Conservation (phyloP, 441 rosid genomes). For the Caryocar brasiliense region DNA sequence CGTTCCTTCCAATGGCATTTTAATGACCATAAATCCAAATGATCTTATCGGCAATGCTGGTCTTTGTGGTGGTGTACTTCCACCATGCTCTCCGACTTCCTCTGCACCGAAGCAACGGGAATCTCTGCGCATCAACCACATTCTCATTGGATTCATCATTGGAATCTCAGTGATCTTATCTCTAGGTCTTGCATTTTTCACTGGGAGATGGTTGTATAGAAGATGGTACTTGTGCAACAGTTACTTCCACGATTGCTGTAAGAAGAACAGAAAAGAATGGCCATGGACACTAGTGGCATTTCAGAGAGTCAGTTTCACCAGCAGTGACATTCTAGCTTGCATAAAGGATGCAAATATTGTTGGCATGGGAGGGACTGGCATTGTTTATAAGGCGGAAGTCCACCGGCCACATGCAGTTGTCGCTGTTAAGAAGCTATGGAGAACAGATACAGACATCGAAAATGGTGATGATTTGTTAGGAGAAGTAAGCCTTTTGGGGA, state of each 20-base stretch:
- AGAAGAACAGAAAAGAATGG: slow-evolving; percentile 50
- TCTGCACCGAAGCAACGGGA: slow-evolving; percentile 12
- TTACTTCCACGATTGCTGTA: slow-evolving; percentile 33
- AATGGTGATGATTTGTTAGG: slow-evolving; percentile 37
- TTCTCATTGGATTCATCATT: slow-evolving; percentile 35
- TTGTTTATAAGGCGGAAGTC: slow-evolving; percentile 73
- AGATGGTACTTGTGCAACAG: slow-evolving; percentile 61
- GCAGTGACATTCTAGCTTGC: slow-evolving; percentile 49
- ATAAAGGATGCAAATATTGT: slow-evolving; percentile 60
- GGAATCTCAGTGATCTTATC: slow-evolving; percentile 34
- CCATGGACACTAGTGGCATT: slow-evolving; percentile 76
- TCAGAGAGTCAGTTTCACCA: slow-evolving; percentile 59
- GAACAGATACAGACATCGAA: slow-evolving; percentile 37
- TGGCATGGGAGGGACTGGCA: slow-evolving; percentile 70
- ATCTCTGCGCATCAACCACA: slow-evolving; percentile 40
- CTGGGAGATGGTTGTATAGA: slow-evolving; percentile 40
- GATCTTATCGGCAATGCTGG: slow-evolving; percentile 54
- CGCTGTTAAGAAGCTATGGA: slow-evolving; percentile 79
- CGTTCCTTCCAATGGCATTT: slow-evolving; percentile 44
- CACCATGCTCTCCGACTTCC: slow-evolving; percentile 31
- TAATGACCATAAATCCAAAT: slow-evolving; percentile 44
- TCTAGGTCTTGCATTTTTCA: slow-evolving; percentile 31
- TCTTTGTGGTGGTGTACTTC: slow-evolving; percentile 51
- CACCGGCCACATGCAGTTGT: slow-evolving; percentile 41
- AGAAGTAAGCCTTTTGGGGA: slow-evolving; percentile 60